Evolutionary conservation across 2,329 filamentous ascomycete species (phyloP).

Genomic region (Pochonia chlamydosporia): DNA sequence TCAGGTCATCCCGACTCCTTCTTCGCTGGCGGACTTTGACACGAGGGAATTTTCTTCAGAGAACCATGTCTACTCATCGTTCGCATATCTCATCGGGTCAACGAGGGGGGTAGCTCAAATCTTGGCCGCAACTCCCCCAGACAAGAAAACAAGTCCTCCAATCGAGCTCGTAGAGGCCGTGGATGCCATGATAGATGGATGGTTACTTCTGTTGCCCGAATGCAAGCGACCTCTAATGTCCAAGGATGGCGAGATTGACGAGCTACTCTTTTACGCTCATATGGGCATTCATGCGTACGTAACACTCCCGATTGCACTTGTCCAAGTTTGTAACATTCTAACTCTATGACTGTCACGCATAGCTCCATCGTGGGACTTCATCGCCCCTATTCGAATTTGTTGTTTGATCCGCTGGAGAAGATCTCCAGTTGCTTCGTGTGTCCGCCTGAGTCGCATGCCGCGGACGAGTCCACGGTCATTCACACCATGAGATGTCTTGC

Average conservation of each 20-base stretch:
- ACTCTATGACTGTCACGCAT: conserved; percentile 7
- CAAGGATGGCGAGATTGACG: conserved; percentile 43
- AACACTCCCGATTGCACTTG: not conserved
- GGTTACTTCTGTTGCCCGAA: conserved; percentile 30
- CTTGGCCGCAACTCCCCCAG: conserved; percentile 19
- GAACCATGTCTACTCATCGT: conserved; percentile 54
- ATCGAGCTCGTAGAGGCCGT: conserved; percentile 23
- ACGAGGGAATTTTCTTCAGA: conserved; percentile 53
- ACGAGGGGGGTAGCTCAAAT: conserved; percentile 32
- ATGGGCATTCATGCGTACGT: conserved; percentile 57
- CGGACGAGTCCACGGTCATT: conserved; percentile 15
- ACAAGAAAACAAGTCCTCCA: conserved; percentile 17
- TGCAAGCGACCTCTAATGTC: conserved; percentile 25
- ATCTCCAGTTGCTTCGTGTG: conserved; percentile 30
- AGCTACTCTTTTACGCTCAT: conserved; percentile 77
- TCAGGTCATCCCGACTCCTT: conserved; percentile 33
- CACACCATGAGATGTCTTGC: conserved; percentile 33
- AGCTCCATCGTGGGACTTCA: conserved; percentile 15
- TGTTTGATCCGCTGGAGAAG: conserved; percentile 30
- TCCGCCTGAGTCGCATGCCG: conserved; percentile 9
- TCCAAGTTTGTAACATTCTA: no score
- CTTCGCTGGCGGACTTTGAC: conserved; percentile 55
- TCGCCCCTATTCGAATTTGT: conserved; percentile 31
- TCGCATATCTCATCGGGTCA: conserved; percentile 61
- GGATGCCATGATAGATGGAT: conserved; percentile 31